Evolutionary conservation across 2,329 filamentous ascomycete genomes (phyloP), one percentile per base, ranked within the genome.

Genomic region (Aspergillus clavatus): DNA sequence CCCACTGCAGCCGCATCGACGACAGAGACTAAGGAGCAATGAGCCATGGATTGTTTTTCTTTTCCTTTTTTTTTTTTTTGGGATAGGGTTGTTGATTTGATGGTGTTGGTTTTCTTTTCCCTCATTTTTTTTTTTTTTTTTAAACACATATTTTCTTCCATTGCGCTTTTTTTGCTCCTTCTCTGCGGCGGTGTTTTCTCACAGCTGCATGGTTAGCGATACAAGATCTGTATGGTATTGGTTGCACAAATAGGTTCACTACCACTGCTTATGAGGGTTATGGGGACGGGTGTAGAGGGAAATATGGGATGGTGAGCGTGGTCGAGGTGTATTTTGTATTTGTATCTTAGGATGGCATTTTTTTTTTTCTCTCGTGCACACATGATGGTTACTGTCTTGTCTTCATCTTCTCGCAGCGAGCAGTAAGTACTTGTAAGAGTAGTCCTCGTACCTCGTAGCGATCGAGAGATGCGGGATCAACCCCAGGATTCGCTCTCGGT

Each of bases 1-100:
- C 51, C 60, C 23, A 44, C 50, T 0, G 52, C 51, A 29, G 29
- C 55, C 7, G 23, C n/a, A n/a, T n/a, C n/a, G n/a, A n/a, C n/a
- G n/a, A n/a, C 4, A 24, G 55, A 53, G 46, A 38, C 39, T 35
- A 57, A 52, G 43, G 56, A 56, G 49, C 38, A 55, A 36, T 49
- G 43, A 46, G 18, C n/a, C n/a, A 28, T 45, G 39, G 31, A n/a
- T 31, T 51, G 45, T 41, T 46, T 31, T 47, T 42, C 37, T 41
- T 33, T 16, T 23, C 27, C 33, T 38, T 45, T 44, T n/a, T n/a
- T n/a, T n/a, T n/a, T n/a, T n/a, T n/a, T n/a, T n/a, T n/a, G n/a
- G n/a, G n/a, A n/a, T n/a, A n/a, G n/a, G n/a, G n/a, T n/a, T n/a
- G n/a, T n/a, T n/a, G n/a, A n/a, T n/a, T n/a, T n/a, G n/a, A n/a